Evolutionary conservation across 2,329 filamentous ascomycete genomes (phyloP).

Genomic region (Akanthomyces muscarius): DNA sequence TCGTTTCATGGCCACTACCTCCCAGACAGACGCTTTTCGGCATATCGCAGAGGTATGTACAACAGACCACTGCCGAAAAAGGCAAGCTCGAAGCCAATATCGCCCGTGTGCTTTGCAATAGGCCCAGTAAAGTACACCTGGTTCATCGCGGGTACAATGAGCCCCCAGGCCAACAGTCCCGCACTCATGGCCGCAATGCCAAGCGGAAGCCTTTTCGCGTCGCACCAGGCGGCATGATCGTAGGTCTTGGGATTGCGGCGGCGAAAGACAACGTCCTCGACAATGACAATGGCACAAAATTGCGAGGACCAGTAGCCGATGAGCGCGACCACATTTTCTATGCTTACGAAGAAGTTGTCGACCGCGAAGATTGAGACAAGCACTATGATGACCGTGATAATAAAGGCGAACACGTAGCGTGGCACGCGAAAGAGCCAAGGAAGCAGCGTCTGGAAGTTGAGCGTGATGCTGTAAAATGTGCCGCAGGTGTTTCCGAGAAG

Average conservation of each 20-base stretch:
- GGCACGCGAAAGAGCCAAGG: constrained; percentile 53
- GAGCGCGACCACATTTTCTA: constrained; percentile 54
- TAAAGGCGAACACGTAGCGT: constrained; percentile 53
- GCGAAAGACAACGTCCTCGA: constrained; percentile 48
- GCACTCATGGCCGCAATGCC: constrained; percentile 46
- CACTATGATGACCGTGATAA: constrained; percentile 57
- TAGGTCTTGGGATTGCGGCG: constrained; percentile 40
- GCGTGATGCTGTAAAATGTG: constrained; percentile 58
- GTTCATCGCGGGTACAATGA: constrained; percentile 57
- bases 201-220: constrained; percentile 40
- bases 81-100: constrained; percentile 63
- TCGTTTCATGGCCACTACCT: constrained; percentile 19
- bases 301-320: constrained; percentile 58
- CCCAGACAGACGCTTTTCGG: constrained; percentile 38
- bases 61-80: constrained; percentile 47
- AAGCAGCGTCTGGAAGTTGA: constrained; percentile 61
- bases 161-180: constrained; percentile 41
- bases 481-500: constrained; percentile 57
- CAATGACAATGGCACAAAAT: constrained; percentile 47
- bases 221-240: constrained; percentile 46
- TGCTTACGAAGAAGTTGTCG: constrained; percentile 51
- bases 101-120: constrained; percentile 55
- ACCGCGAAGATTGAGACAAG: constrained; percentile 54
- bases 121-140: constrained; percentile 60
- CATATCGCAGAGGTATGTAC: constrained; percentile 45